A percentile compares a stretch with the other conserved stretches of the same genome.
Conservation (phyloP, 169 alveolate genomes). For the Cryptosporidium tyzzeri region DNA sequence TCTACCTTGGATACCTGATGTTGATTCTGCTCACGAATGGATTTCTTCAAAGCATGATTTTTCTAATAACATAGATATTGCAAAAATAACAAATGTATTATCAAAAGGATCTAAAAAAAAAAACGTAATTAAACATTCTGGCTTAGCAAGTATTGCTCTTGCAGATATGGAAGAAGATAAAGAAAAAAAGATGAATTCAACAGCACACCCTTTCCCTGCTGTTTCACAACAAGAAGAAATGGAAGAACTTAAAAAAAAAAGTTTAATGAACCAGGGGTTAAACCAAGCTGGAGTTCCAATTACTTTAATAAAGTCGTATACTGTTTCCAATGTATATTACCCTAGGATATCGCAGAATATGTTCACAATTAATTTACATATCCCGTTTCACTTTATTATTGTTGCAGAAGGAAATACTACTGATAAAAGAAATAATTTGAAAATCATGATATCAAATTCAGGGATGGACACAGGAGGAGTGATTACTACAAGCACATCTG, state of each 20-base stretch:
- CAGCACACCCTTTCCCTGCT: constrained; percentile 42
- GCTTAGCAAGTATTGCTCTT: constrained; percentile 72
- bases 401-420: constrained; percentile 85
- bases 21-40: constrained; percentile 81
- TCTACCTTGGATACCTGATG: constrained; percentile 85
- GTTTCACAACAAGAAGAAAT: constrained; percentile 61
- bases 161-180: constrained; percentile 65
- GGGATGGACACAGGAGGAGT: constrained; percentile 65
- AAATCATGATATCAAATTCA: constrained; percentile 48
- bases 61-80: constrained; percentile 82
- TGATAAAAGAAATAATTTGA: constrained; percentile 71
- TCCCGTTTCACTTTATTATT: constrained; percentile 86
- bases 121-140: constrained; percentile 43
- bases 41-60: constrained; percentile 84
- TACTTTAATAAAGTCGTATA: constrained; percentile 79
- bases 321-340: constrained; percentile 80
- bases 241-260: constrained; percentile 64
- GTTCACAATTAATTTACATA: constrained; percentile 83
- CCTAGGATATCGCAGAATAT: constrained; percentile 81
- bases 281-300: constrained; percentile 84
- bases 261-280: constrained; percentile 58
- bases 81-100: constrained; percentile 78
- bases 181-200: constrained; percentile 18
- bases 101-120: constrained; percentile 44
- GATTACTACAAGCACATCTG: constrained; percentile 25